Percentiles rank a stretch among this genome's conserved stretches.
Evolutionary conservation across 192 early-diverging fungal species (phyloP).

Genomic region (Tieghemiomyces parasiticus): DNA sequence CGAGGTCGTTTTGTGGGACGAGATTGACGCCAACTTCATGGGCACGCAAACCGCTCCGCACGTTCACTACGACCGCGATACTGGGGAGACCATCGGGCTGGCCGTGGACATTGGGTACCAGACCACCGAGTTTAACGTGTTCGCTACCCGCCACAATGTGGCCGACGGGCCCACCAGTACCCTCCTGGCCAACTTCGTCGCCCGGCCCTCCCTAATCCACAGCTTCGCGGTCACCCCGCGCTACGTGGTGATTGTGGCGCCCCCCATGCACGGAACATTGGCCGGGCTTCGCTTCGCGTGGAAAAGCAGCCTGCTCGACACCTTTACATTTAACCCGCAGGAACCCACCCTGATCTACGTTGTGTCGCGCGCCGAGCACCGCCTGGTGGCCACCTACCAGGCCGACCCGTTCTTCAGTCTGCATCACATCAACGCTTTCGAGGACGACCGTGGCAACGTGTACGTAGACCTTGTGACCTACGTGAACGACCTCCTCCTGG

Average conservation of each 20-base stretch:
- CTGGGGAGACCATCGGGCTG: slow-evolving; percentile 61
- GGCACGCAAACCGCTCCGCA: slow-evolving; percentile 52
- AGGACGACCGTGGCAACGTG: slow-evolving; percentile 42
- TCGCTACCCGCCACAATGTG: slow-evolving; percentile 39
- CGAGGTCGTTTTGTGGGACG: slow-evolving; percentile 39
- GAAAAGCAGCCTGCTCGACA: slow-evolving; percentile 54
- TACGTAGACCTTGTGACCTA: slow-evolving; percentile 49
- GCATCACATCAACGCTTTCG: slow-evolving; percentile 62
- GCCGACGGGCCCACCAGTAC: slow-evolving; percentile 32
- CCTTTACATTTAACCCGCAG: slow-evolving; percentile 41
- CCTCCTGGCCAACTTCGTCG: slow-evolving; percentile 40
- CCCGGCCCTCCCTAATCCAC: slow-evolving; percentile 54
- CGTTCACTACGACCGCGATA: slow-evolving; percentile 46
- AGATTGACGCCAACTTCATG: slow-evolving; percentile 44
- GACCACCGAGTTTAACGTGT: slow-evolving; percentile 49
- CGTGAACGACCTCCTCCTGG: slow-evolving; percentile 36
- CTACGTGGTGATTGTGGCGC: slow-evolving; percentile 55
- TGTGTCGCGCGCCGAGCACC: slow-evolving; percentile 47
- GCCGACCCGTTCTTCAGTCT: slow-evolving; percentile 42
- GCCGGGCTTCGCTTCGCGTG: slow-evolving; percentile 50
- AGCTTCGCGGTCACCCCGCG: slow-evolving; percentile 58
- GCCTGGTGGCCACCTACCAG: slow-evolving; percentile 51
- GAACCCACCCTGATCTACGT: slow-evolving; percentile 54
- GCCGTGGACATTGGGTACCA: slow-evolving; percentile 55
- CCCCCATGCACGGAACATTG: slow-evolving; percentile 42